Evolutionary conservation across 768 basidiomycete species (phyloP).

Genomic region (Termitomyces sp.): DNA sequence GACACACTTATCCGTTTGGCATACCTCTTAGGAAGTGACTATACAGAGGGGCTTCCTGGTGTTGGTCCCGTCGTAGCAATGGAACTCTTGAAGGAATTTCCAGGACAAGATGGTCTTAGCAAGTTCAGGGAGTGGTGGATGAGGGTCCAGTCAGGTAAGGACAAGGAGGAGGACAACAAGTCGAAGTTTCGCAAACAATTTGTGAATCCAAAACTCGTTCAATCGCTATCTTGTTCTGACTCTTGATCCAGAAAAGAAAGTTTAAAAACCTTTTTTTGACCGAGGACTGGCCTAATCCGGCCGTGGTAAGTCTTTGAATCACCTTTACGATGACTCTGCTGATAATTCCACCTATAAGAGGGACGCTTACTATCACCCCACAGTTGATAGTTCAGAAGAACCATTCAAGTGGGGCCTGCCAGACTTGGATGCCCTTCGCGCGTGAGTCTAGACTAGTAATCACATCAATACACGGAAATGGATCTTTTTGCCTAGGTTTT

Average conservation of each 20-base stretch:
- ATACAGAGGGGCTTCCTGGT: constrained; percentile 87
- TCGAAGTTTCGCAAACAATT: constrained; percentile 81
- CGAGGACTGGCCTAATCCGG: constrained; percentile 87
- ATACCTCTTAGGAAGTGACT: constrained; percentile 94
- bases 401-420: constrained; percentile 96
- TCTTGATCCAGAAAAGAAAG: constrained; percentile 68
- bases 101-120: constrained; percentile 76
- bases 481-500: constrained; percentile 40
- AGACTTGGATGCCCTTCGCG: constrained; percentile 88
- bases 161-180: constrained; percentile 64
- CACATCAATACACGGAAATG: background rate
- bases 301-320: constrained; percentile 59
- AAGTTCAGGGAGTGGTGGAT: constrained; percentile 94
- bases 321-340: background rate
- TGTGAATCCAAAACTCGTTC: constrained; percentile 39
- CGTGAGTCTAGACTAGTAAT: constrained; percentile 38
- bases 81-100: constrained; percentile 92
- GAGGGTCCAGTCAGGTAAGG: constrained; percentile 87
- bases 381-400: constrained; percentile 87
- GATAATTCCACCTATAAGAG: constrained; percentile 39
- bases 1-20: constrained; percentile 86
- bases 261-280: constrained; percentile 80
- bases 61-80: constrained; percentile 95
- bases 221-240: background rate
- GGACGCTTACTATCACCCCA: constrained; percentile 90